A percentile compares a stretch with the other conserved stretches of the same genome.
phyloP scores from a whole-genome alignment of 1,139 yeast genomes.

The Suhomyces panamericanus region DNA sequence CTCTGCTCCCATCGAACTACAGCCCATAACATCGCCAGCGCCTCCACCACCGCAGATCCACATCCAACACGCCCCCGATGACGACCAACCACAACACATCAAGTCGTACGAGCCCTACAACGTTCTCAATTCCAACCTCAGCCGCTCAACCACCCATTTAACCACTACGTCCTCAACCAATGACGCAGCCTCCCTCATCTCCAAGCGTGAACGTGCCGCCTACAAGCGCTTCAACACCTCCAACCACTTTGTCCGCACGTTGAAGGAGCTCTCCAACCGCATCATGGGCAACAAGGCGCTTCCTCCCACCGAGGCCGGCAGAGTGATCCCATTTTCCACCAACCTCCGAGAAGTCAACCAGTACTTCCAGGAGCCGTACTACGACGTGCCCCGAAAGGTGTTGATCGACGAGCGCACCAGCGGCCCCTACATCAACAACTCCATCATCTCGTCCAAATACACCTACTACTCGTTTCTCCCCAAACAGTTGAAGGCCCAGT shows the following conservation, averaged over 20 bases:
- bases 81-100: background rate
- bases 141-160: constrained; percentile 32
- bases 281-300: constrained; percentile 45
- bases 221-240: constrained; percentile 19
- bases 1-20: constrained; percentile 13
- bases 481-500: constrained; percentile 84
- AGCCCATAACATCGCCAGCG: background rate
- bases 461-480: constrained; percentile 81
- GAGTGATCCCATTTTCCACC: constrained; percentile 67
- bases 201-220: constrained; percentile 22
- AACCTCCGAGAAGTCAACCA: constrained; percentile 32
- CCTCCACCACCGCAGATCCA: constrained; percentile 8
- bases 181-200: constrained; percentile 23
- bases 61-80: constrained; percentile 8
- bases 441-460: constrained; percentile 85
- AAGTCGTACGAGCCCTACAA: constrained; percentile 17
- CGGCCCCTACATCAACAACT: constrained; percentile 64
- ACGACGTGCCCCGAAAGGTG: constrained; percentile 25
- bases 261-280: constrained; percentile 27
- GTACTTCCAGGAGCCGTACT: constrained; percentile 30
- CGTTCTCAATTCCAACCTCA: constrained; percentile 19
- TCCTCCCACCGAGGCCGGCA: constrained; percentile 65
- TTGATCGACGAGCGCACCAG: constrained; percentile 67
- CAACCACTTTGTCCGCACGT: constrained; percentile 18
- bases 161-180: constrained; percentile 23